phyloP scores from a whole-genome alignment of 768 basidiomycete genomes.

The Tubosaeta sp. region DNA sequence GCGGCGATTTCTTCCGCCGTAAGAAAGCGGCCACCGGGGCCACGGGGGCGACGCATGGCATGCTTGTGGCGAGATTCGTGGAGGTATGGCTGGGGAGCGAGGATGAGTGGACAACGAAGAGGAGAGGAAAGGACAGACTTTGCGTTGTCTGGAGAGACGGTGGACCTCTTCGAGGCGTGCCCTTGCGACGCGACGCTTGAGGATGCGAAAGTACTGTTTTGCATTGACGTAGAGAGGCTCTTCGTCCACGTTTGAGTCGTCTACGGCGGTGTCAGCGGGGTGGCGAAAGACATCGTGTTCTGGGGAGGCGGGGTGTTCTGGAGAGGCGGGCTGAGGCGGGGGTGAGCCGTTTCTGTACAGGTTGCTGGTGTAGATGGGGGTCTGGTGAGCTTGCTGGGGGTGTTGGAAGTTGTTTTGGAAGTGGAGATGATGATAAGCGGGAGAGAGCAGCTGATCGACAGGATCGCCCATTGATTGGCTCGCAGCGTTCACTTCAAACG shows the following conservation, averaged over 20 bases:
- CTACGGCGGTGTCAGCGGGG: conserved; percentile 28
- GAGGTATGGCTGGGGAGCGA: conserved; percentile 74
- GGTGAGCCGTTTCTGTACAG: conserved; percentile 31
- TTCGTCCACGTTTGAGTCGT: conserved; percentile 65
- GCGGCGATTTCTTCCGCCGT: conserved; percentile 94
- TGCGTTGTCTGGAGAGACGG: conserved; percentile 86
- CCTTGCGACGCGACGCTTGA: conserved; percentile 89
- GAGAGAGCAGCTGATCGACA: conserved; percentile 60
- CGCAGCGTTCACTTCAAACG: conserved; percentile 29
- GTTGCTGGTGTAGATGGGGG: conserved; percentile 16
- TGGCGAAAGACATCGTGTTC: conserved; percentile 29
- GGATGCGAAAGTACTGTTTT: conserved; percentile 97
- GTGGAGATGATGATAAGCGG: conserved; percentile 48
- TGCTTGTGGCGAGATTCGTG: conserved; percentile 98
- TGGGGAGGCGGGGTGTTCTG: conserved; percentile 25
- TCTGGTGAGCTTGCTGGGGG: conserved; percentile 20
- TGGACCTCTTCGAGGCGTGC: conserved; percentile 93
- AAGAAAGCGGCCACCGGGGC: conserved; percentile 95
- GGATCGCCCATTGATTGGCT: conserved; percentile 54
- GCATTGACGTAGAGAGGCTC: conserved; percentile 99
- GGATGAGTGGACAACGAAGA: conserved; percentile 5
- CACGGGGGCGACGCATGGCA: conserved; percentile 94
- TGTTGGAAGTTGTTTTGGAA: conserved; percentile 29
- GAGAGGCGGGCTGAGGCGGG: conserved; percentile 27
- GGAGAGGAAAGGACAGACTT: conserved; percentile 45